Conservation (phyloP, 169 alveolate species). For the Cyclospora cayetanensis region DNA sequence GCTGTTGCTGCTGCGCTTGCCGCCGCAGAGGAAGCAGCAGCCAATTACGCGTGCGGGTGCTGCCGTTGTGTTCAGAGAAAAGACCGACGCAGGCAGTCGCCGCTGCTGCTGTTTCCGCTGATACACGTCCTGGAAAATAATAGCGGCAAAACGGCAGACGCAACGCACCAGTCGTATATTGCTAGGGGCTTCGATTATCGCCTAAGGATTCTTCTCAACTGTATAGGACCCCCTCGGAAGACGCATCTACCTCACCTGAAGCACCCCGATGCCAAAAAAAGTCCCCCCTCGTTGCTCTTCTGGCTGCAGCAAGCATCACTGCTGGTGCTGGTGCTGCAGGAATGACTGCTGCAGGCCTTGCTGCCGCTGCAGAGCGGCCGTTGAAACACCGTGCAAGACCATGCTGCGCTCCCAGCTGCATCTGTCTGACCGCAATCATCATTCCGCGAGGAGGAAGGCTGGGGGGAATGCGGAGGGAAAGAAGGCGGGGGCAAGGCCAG, state of each 20-base stretch:
- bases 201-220: too few species aligned
- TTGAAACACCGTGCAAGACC: not conserved
- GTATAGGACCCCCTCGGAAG: not conserved
- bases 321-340: constrained; percentile 20
- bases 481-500: too few species aligned
- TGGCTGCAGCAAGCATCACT: not conserved
- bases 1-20: not conserved
- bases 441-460: not conserved
- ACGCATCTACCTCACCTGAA: too few species aligned
- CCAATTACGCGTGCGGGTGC: not conserved
- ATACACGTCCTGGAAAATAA: not conserved
- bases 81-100: not conserved
- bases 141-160: too few species aligned
- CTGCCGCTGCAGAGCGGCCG: not conserved
- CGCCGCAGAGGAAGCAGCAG: not conserved
- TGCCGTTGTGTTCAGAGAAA: not conserved
- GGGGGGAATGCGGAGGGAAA: too few species aligned
- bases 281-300: not conserved
- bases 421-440: not conserved
- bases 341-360: not conserved
- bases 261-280: not conserved
- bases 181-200: too few species aligned
- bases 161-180: too few species aligned
- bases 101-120: not conserved
- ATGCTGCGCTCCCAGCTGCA: not conserved